phyloP scores from a whole-genome alignment of 768 basidiomycete genomes.

The Collybia sp. region DNA sequence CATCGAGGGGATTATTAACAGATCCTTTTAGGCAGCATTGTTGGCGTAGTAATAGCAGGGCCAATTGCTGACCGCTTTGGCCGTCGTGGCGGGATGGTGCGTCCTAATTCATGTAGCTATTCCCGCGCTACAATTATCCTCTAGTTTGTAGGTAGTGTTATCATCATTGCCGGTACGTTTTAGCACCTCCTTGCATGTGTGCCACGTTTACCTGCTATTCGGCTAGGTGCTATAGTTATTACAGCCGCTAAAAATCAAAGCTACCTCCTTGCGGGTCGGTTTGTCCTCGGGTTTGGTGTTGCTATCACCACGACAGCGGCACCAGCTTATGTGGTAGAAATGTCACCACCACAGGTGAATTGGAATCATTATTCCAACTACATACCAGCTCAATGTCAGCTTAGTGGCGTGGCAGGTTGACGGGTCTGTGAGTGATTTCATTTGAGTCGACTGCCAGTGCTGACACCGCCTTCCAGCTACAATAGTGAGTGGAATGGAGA shows the following conservation, averaged over 20 bases:
- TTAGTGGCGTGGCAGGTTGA: constrained; percentile 45
- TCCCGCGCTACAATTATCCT: background rate
- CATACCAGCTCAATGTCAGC: background rate
- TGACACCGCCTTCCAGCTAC: constrained; percentile 16
- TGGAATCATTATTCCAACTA: background rate
- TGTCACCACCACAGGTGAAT: constrained; percentile 48
- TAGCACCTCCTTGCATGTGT: background rate
- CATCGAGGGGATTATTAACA: background rate
- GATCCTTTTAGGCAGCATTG: constrained; percentile 24
- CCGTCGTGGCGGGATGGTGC: constrained; percentile 39
- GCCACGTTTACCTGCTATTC: constrained; percentile 4
- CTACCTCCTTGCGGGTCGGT: constrained; percentile 49
- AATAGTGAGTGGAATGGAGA: constrained; percentile 22
- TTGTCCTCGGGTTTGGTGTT: constrained; percentile 52
- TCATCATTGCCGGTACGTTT: constrained; percentile 30
- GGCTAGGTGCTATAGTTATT: constrained; percentile 38
- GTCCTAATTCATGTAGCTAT: background rate
- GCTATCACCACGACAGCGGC: constrained; percentile 39
- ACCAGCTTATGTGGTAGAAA: constrained; percentile 49
- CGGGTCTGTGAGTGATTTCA: constrained; percentile 38
- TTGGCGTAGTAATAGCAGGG: constrained; percentile 34
- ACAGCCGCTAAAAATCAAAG: constrained; percentile 35
- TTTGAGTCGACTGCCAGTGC: constrained; percentile 4
- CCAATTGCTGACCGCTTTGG: constrained; percentile 38
- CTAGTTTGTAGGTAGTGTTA: constrained; percentile 33